phyloP scores from a whole-genome alignment of 768 basidiomycete genomes.

The Kwoniella europaea region DNA sequence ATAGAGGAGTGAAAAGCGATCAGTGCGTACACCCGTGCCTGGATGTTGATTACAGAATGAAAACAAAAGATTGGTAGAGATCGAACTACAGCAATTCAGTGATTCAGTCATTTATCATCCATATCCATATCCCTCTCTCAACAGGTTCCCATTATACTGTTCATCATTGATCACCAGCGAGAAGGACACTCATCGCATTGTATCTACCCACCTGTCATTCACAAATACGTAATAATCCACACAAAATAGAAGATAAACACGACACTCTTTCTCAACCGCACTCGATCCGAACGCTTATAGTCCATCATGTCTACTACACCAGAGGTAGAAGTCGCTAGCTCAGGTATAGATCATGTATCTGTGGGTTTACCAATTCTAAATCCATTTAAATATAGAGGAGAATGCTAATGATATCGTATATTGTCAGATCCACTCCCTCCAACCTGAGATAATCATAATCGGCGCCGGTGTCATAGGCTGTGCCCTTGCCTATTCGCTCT shows the following conservation, averaged over 20 bases:
- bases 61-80: slow-evolving; percentile 12
- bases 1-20: not conserved
- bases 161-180: no score
- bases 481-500: slow-evolving; percentile 82
- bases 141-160: no score
- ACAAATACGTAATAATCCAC: no score
- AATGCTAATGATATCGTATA: not conserved
- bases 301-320: slow-evolving; percentile 24
- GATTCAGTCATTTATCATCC: not conserved
- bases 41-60: not conserved
- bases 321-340: slow-evolving; percentile 13
- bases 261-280: not conserved
- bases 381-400: not conserved
- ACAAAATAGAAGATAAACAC: not conserved
- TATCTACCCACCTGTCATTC: no score
- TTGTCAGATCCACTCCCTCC: slow-evolving; percentile 34
- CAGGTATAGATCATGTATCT: slow-evolving; percentile 18
- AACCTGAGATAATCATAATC: slow-evolving; percentile 70
- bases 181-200: no score
- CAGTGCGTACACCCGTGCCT: slow-evolving; percentile 7
- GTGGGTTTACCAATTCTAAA: not conserved
- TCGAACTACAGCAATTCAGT: not conserved
- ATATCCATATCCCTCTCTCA: not conserved
- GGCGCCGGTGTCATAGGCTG: slow-evolving; percentile 91
- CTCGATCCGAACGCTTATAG: not conserved